Percentiles rank a stretch among this genome's conserved stretches.
These are phyloP conservation scores for Tylopilus sp. DNA, from an alignment of 768 basidiomycete species.

Conservation along the genomic window DNA sequence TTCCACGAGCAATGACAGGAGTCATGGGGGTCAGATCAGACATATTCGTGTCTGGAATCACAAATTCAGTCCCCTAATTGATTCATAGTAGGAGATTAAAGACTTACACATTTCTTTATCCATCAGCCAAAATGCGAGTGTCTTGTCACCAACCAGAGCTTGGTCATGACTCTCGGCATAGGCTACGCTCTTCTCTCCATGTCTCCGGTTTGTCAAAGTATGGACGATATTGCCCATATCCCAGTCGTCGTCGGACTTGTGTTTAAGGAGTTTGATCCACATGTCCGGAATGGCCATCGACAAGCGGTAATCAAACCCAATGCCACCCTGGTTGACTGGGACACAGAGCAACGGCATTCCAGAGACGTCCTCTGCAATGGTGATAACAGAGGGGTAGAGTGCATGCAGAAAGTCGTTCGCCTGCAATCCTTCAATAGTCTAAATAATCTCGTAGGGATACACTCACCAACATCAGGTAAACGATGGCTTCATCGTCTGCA, in stretches of 20 bases:
- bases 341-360: slow-evolving; percentile 96
- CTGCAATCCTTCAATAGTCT: slow-evolving; percentile 40
- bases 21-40: slow-evolving; percentile 82
- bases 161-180: slow-evolving; percentile 98
- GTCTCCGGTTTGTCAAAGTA: slow-evolving; percentile 85
- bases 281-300: slow-evolving; percentile 99
- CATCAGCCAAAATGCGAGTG: slow-evolving; percentile 99
- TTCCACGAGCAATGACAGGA: slow-evolving; percentile 79
- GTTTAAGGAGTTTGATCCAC: slow-evolving; percentile 99
- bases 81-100: background rate
- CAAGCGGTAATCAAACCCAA: slow-evolving; percentile 97
- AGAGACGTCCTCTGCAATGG: slow-evolving; percentile 98
- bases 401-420: slow-evolving; percentile 88
- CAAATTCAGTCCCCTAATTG: background rate
- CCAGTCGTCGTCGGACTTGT: slow-evolving; percentile 85
- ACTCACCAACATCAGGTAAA: slow-evolving; percentile 95
- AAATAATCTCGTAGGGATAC: background rate
- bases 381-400: slow-evolving; percentile 76
- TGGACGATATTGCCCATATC: slow-evolving; percentile 81
- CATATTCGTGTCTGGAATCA: slow-evolving; percentile 81
- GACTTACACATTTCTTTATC: slow-evolving; percentile 98
- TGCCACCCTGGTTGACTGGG: slow-evolving; percentile 75
- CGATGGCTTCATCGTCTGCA: slow-evolving; percentile 86
- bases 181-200: slow-evolving; percentile 88
- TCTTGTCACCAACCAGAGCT: slow-evolving; percentile 98